phyloP scores from a whole-genome alignment of 371 early-diverging fungal genomes.

The Apophysomyces trapeziformis region DNA sequence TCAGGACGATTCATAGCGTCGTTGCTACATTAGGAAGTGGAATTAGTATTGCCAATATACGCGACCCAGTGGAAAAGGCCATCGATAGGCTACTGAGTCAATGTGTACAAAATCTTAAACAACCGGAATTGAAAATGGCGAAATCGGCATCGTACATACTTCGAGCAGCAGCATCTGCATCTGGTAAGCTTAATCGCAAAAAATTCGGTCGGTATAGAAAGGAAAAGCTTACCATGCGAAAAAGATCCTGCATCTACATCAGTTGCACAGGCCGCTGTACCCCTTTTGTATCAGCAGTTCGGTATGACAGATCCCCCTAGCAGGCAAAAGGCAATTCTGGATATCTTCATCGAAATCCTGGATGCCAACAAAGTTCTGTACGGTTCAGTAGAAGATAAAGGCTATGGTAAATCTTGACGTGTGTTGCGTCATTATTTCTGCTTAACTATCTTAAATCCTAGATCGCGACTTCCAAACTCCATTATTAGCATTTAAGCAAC shows the following conservation, averaged over 20 bases:
- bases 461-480: conserved; percentile 67
- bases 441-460: not conserved
- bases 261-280: conserved; percentile 55
- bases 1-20: conserved; percentile 62
- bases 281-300: conserved; percentile 51
- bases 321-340: conserved; percentile 59
- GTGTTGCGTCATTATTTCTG: not conserved
- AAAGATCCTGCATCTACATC: conserved; percentile 69
- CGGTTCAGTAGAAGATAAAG: conserved; percentile 50
- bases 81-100: conserved; percentile 63
- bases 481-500: conserved; percentile 57
- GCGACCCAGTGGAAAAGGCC: conserved; percentile 61
- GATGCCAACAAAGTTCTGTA: conserved; percentile 58
- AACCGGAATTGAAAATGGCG: conserved; percentile 71
- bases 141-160: conserved; percentile 66
- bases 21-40: conserved; percentile 63
- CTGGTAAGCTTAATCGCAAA: conserved; percentile 32
- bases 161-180: conserved; percentile 66
- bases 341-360: conserved; percentile 64
- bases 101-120: conserved; percentile 62
- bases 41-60: conserved; percentile 50
- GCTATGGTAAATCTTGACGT: conserved; percentile 10
- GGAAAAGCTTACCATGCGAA: not conserved
- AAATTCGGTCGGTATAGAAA: not conserved
- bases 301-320: conserved; percentile 46